phyloP scores from a whole-genome alignment of 192 early-diverging fungal species.

The Backusella parvicylindrica region DNA sequence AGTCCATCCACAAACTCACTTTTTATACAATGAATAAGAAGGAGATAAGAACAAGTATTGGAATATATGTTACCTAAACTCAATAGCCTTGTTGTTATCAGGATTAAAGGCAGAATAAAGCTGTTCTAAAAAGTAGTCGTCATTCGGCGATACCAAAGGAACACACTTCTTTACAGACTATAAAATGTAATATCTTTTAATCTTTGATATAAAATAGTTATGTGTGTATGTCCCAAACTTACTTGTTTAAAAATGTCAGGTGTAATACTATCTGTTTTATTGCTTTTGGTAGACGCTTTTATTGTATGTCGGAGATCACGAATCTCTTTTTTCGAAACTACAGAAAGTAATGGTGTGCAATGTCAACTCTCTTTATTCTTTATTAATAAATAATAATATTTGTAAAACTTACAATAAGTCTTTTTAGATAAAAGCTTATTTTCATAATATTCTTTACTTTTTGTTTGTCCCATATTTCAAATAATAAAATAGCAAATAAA shows the following conservation, averaged over 20 bases:
- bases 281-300: slow-evolving; percentile 19
- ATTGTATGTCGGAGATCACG: slow-evolving; percentile 43
- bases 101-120: slow-evolving; percentile 75
- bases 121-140: slow-evolving; percentile 69
- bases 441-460: slow-evolving; percentile 48
- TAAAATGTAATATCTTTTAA: too few relatives aligned
- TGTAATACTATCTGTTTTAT: slow-evolving; percentile 45
- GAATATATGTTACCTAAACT: slow-evolving; percentile 26
- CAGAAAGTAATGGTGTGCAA: neutral
- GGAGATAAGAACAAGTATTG: neutral
- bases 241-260: slow-evolving; percentile 69
- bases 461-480: slow-evolving; percentile 42
- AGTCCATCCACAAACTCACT: slow-evolving; percentile 62
- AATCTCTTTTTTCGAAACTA: slow-evolving; percentile 50
- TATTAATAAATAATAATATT: neutral
- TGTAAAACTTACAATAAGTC: slow-evolving; percentile 41
- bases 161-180: slow-evolving; percentile 55
- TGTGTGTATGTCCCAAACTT: too few relatives aligned
- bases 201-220: too few relatives aligned
- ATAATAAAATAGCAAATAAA: neutral
- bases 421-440: slow-evolving; percentile 36
- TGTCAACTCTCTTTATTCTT: neutral
- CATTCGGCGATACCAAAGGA: slow-evolving; percentile 53
- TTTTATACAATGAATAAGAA: neutral
- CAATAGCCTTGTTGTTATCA: slow-evolving; percentile 60